Evolutionary conservation across 805 yeast species (phyloP).

Genomic region (Cyberlindnera mississippiensis): DNA sequence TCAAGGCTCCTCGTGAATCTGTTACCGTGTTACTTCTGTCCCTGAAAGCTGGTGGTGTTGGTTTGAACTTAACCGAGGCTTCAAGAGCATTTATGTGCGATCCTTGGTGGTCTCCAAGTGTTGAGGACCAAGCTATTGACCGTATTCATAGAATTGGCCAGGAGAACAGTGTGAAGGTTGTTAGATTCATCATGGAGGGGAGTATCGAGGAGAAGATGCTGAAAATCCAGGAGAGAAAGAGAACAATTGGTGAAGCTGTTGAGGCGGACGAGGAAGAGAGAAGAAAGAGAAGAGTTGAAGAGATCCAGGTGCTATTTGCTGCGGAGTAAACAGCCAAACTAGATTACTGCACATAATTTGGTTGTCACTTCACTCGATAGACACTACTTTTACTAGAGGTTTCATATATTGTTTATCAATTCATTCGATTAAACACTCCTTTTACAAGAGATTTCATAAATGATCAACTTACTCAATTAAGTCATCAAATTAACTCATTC

Average conservation of each 20-base stretch:
- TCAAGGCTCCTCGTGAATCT: slow-evolving; percentile 35
- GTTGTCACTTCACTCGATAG: too few relatives aligned
- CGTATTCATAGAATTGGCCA: slow-evolving; percentile 92
- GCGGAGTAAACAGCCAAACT: too few relatives aligned
- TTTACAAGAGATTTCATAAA: too few relatives aligned
- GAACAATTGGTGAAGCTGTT: slow-evolving; percentile 75
- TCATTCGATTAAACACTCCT: too few relatives aligned
- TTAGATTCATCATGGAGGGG: slow-evolving; percentile 74
- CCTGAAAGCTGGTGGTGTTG: slow-evolving; percentile 92
- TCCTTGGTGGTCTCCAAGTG: slow-evolving; percentile 96
- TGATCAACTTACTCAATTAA: too few relatives aligned
- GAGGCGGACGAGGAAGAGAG: slow-evolving; percentile 74
- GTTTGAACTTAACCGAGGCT: slow-evolving; percentile 81
- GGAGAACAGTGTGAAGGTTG: slow-evolving; percentile 61
- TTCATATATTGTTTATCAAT: too few relatives aligned
- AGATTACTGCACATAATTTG: too few relatives aligned
- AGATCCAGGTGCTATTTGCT: slow-evolving; percentile 63
- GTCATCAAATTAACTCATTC: neutral
- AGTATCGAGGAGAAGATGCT: slow-evolving; percentile 89
- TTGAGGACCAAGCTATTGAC: slow-evolving; percentile 89
- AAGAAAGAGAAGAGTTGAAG: slow-evolving; percentile 65
- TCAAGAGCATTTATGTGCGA: slow-evolving; percentile 87
- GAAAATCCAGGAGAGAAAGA: slow-evolving; percentile 78
- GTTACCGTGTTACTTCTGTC: slow-evolving; percentile 60
- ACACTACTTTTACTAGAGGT: too few relatives aligned